phyloP scores from a whole-genome alignment of 1,139 yeast species.

The Zygotorulaspora mrakii region DNA sequence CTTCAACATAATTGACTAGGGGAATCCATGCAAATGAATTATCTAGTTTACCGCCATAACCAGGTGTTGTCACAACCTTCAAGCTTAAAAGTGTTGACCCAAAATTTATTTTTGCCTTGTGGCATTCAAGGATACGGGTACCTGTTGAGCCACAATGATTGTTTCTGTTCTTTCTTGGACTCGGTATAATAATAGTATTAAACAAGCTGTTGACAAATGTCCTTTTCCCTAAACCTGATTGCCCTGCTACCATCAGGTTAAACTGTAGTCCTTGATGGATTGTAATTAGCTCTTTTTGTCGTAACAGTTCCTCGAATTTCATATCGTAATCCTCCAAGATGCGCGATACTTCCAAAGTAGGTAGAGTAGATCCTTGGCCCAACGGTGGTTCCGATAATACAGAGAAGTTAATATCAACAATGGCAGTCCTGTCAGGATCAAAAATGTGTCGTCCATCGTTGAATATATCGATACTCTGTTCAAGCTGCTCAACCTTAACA shows the following conservation, averaged over 20 bases:
- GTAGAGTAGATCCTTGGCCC: constrained; percentile 1
- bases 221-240: constrained; percentile 51
- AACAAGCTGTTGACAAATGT: constrained; percentile 61
- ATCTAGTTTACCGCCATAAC: constrained; percentile 71
- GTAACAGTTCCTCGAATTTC: constrained; percentile 32
- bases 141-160: constrained; percentile 40
- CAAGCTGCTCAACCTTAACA: neutral
- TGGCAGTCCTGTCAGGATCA: neutral
- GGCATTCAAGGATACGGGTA: constrained; percentile 9
- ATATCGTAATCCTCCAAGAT: constrained; percentile 11
- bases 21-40: constrained; percentile 59
- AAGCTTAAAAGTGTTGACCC: constrained; percentile 49
- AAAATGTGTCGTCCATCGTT: constrained; percentile 3
- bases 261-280: constrained; percentile 50
- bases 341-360: neutral
- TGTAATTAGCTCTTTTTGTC: constrained; percentile 32
- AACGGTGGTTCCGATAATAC: constrained; percentile 2
- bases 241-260: constrained; percentile 58
- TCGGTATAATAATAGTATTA: constrained; percentile 32
- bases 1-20: constrained; percentile 54
- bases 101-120: constrained; percentile 48
- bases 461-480: neutral
- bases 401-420: constrained; percentile 1
- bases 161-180: constrained; percentile 28
- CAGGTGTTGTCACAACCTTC: constrained; percentile 66